Percentiles rank a stretch among this genome's conserved stretches.
These are phyloP conservation scores for Bromus sterilis DNA, from an alignment of 176 grass and related monocot species.

Conservation along the genomic window DNA sequence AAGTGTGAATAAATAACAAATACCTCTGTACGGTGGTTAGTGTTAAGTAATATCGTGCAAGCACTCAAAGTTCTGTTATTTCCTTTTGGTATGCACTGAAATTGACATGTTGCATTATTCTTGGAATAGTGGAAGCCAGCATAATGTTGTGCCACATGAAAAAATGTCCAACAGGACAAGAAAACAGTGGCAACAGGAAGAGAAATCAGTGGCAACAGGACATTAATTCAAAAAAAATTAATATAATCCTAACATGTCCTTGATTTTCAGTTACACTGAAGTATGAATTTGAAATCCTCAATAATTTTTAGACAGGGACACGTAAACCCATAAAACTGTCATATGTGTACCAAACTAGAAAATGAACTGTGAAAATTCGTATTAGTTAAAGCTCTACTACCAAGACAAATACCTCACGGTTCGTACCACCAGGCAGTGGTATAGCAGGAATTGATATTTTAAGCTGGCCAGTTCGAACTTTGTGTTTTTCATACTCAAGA, in stretches of 20 bases:
- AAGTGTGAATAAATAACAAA: not conserved
- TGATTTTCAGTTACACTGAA: conserved; percentile 1
- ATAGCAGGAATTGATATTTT: conserved; percentile 55
- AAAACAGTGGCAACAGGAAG: not conserved
- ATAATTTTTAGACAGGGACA: not conserved
- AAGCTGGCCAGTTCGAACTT: conserved; percentile 86
- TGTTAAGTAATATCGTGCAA: not conserved
- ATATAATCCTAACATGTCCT: not conserved
- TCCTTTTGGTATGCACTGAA: not conserved
- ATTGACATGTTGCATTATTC: not conserved
- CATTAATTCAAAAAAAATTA: too few relatives aligned
- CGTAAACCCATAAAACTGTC: not conserved
- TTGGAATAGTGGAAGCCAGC: not conserved
- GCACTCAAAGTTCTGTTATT: not conserved
- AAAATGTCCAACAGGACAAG: not conserved
- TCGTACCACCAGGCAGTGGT: conserved; percentile 45
- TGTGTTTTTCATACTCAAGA: conserved; percentile 95
- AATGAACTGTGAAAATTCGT: not conserved
- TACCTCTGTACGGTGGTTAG: not conserved
- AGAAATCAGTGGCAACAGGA: not conserved
- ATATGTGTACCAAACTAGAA: not conserved
- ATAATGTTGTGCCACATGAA: not conserved
- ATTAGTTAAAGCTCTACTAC: conserved; percentile 10
- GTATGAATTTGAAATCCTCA: not conserved
- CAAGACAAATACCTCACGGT: conserved; percentile 48